Percentiles rank a stretch among this genome's conserved stretches.
Conservation (phyloP, 176 grass and related monocot genomes). For the Aegilops tauschii region DNA sequence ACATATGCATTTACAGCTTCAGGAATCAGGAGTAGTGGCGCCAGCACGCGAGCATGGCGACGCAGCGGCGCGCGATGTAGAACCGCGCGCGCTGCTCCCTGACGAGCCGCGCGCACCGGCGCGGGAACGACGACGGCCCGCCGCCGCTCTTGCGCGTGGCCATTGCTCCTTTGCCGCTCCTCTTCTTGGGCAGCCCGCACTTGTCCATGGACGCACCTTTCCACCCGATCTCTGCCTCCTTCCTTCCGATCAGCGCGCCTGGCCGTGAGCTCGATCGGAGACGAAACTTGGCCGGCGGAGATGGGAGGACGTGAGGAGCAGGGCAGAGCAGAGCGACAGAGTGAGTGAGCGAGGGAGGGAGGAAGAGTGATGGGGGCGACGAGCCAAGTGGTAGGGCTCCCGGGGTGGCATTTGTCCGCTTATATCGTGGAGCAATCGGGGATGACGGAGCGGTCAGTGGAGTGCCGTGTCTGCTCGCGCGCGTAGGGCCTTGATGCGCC, state of each 20-base stretch:
- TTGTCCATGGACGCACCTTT: neutral
- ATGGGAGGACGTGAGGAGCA: neutral
- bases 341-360: neutral
- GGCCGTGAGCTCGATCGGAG: neutral
- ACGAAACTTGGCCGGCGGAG: neutral
- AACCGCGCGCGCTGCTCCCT: constrained; percentile 49
- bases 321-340: neutral
- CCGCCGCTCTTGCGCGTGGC: neutral
- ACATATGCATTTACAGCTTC: neutral
- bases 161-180: neutral
- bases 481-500: neutral
- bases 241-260: neutral
- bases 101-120: constrained; percentile 38
- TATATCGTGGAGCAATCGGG: neutral
- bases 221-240: neutral
- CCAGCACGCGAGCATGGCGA: constrained; percentile 64
- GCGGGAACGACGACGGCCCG: constrained; percentile 25
- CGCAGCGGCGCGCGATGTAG: constrained; percentile 65
- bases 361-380: neutral
- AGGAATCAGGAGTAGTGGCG: constrained; percentile 29
- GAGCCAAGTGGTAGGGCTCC: constrained; percentile 2
- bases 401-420: constrained; percentile 14
- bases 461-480: constrained; percentile 3
- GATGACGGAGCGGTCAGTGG: constrained; percentile 3
- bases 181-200: constrained; percentile 17